Conservation (phyloP, 2,329 filamentous ascomycete genomes). For the Esteya vermicola region DNA sequence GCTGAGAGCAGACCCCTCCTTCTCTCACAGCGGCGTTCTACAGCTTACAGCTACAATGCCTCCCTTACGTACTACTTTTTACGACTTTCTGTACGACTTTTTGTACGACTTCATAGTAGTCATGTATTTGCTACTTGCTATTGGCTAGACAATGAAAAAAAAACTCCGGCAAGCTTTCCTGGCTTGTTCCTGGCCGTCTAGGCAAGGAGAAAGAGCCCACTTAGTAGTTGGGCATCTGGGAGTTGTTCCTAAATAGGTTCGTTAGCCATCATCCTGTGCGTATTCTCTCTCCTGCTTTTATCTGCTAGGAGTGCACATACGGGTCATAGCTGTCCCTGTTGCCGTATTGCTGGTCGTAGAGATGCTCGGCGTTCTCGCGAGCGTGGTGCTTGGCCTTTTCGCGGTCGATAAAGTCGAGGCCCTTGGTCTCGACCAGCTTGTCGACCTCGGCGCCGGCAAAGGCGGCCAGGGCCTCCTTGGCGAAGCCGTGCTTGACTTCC, state of each 20-base stretch:
- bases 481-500: slow-evolving; percentile 55
- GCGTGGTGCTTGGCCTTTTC: slow-evolving; percentile 46
- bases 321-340: slow-evolving; percentile 39
- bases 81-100: too few species aligned
- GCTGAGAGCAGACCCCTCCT: neutral
- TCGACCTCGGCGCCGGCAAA: slow-evolving; percentile 64
- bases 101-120: neutral
- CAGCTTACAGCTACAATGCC: too few species aligned
- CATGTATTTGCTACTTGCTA: too few species aligned
- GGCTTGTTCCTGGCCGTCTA: too few species aligned
- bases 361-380: slow-evolving; percentile 38
- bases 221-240: slow-evolving; percentile 1
- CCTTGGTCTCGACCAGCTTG: slow-evolving; percentile 59
- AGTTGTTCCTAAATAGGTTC: neutral
- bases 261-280: too few species aligned
- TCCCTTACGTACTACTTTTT: too few species aligned
- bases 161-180: too few species aligned
- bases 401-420: slow-evolving; percentile 43
- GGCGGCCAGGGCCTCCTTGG: slow-evolving; percentile 63
- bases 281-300: too few species aligned
- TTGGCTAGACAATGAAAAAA: too few species aligned
- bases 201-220: neutral
- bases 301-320: too few species aligned
- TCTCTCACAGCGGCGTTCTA: too few species aligned
- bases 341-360: slow-evolving; percentile 51